Base-by-base conservation (phyloP, 345 rosid species). In the Moricandia moricandioides region DNA sequence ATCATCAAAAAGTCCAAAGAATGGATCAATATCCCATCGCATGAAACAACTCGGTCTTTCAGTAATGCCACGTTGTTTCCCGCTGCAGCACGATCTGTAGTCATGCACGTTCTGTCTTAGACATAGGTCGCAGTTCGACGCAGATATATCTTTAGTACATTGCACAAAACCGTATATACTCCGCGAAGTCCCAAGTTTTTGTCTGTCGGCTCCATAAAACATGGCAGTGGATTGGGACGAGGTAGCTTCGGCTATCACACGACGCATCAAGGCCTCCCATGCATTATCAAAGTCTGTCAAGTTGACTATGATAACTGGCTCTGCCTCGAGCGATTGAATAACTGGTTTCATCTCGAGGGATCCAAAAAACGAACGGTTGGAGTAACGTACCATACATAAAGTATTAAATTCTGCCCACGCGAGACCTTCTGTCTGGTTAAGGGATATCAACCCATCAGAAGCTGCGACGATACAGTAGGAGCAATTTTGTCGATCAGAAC, bases 131-230 rank as follows among this genome's bases (percentile, higher is more conserved):
- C 86, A 86, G 3, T 62, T 81, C 33, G 30, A 11, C 33, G 60
- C 2, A 0, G 84, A 72, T 17, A 86, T 5, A 62, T 86, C 89
- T 8, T 74, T 81, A 4, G 74, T 83, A 69, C 93, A 88, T 82
- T 88, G 84, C n/a, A 31, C 78, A 2, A 88, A 79, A 8, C 45
- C 21, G 67, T 74, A 88, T 11, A 88, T 16, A 0, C 2, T 51
- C 9, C 37, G 67, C 1, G 39, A 3, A 30, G 27, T 54, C 8
- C 52, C 21, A 16, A 65, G 61, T 14, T 47, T 1, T 8, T 5
- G 33, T 5, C 57, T 33, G 10, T 4, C 11, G 1, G 24, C 65
- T 0, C 84, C 87, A 29, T 84, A 88, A 62, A 61, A 82, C 45
- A 9, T 24, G 31, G 60, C 1, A 14, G 1, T 26, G 33, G 60